These are phyloP conservation scores for Tetracladium maxilliforme DNA, from an alignment of 2,329 filamentous ascomycete genomes.

Conservation along the genomic window DNA sequence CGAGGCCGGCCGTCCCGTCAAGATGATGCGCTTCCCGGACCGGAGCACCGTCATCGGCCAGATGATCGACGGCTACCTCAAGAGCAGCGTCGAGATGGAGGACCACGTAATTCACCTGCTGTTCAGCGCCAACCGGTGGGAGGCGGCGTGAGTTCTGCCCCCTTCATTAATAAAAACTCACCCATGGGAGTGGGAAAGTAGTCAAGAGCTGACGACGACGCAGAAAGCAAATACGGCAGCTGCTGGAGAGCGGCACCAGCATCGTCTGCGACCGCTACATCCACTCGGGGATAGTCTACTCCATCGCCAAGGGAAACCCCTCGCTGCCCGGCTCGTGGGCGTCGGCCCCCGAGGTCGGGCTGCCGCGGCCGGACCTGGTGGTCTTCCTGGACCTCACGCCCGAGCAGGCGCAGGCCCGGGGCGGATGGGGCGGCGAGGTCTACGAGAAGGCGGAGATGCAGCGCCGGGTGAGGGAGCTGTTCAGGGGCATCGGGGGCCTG, in stretches of 20 bases:
- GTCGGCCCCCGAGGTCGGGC: constrained; percentile 66
- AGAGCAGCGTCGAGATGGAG: constrained; percentile 40
- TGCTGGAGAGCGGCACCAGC: constrained; percentile 51
- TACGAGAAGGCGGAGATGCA: constrained; percentile 85
- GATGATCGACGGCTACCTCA: constrained; percentile 54
- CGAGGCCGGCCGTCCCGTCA: constrained; percentile 31
- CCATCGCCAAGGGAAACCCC: constrained; percentile 69
- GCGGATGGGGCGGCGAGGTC: constrained; percentile 78
- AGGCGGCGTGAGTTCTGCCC: constrained; percentile 17
- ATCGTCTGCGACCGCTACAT: constrained; percentile 89
- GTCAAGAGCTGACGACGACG: too few relatives aligned
- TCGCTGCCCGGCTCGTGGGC: constrained; percentile 64
- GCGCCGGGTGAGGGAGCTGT: constrained; percentile 59
- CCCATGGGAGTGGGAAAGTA: too few relatives aligned
- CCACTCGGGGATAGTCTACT: constrained; percentile 88
- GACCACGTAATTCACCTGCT: constrained; percentile 60
- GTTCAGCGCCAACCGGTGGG: constrained; percentile 63
- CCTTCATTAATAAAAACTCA: too few relatives aligned
- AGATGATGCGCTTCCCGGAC: constrained; percentile 54
- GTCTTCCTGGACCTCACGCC: constrained; percentile 76
- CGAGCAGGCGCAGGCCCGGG: constrained; percentile 55
- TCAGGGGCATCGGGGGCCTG: constrained; percentile 35
- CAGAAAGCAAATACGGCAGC: constrained; percentile 33
- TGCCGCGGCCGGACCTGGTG: constrained; percentile 77
- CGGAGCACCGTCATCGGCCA: constrained; percentile 52